Percentiles rank a stretch among this genome's conserved stretches.
Evolutionary conservation across 495 filamentous ascomycete genomes (phyloP).

Genomic region (Penicillium cosmopolitanum): DNA sequence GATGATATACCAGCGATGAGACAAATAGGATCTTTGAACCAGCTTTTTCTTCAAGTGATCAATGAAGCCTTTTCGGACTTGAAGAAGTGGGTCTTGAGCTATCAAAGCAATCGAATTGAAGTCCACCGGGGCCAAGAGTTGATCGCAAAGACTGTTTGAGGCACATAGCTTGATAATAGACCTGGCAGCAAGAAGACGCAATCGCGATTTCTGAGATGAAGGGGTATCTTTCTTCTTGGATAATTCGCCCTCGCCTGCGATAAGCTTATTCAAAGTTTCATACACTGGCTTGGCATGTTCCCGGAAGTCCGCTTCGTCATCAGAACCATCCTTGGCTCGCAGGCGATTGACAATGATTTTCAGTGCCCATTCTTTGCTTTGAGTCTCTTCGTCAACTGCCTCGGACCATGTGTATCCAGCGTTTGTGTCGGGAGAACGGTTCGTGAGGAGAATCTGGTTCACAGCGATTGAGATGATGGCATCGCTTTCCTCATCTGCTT

Average conservation of each 20-base stretch:
- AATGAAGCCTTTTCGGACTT: constrained; percentile 78
- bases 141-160: constrained; percentile 70
- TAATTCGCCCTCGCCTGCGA: constrained; percentile 76
- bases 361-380: constrained; percentile 86
- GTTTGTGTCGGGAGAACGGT: constrained; percentile 57
- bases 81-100: constrained; percentile 72
- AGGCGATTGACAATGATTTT: constrained; percentile 87
- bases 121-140: constrained; percentile 66
- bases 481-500: constrained; percentile 73
- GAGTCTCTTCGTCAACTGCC: constrained; percentile 74
- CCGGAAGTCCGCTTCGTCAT: constrained; percentile 60
- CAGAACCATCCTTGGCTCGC: constrained; percentile 61
- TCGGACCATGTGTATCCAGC: constrained; percentile 68
- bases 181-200: constrained; percentile 82
- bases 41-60: constrained; percentile 85
- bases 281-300: constrained; percentile 70
- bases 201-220: constrained; percentile 68
- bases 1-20: constrained; percentile 79
- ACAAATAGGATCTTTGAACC: constrained; percentile 46
- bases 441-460: constrained; percentile 72
- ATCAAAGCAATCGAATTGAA: constrained; percentile 83
- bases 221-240: constrained; percentile 76
- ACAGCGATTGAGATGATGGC: constrained; percentile 78
- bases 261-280: constrained; percentile 73
- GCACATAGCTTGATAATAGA: constrained; percentile 81